phyloP scores from a whole-genome alignment of 192 early-diverging fungal genomes.

The Coemansia sp. region DNA sequence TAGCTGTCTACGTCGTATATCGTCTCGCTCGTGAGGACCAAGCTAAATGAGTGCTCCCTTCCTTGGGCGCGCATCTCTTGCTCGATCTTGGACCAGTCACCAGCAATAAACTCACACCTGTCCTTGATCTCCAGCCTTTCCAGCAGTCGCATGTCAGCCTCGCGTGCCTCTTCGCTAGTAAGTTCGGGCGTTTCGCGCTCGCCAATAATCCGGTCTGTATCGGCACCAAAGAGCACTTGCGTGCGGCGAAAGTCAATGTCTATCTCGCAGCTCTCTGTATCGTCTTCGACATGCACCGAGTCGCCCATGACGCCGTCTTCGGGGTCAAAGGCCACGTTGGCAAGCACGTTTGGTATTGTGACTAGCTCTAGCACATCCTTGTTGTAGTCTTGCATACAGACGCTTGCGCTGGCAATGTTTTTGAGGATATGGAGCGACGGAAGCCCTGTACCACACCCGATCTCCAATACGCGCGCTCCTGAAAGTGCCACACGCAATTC shows the following conservation, averaged over 20 bases:
- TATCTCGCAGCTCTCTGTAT: conserved; percentile 49
- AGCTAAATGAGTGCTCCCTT: conserved; percentile 65
- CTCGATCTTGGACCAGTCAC: conserved; percentile 68
- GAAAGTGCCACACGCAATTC: neutral
- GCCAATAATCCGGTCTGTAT: conserved; percentile 43
- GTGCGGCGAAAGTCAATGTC: conserved; percentile 53
- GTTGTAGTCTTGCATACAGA: conserved; percentile 96
- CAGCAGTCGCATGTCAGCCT: conserved; percentile 33
- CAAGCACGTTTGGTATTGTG: conserved; percentile 89
- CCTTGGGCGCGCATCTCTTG: conserved; percentile 49
- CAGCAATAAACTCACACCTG: conserved; percentile 65
- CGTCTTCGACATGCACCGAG: conserved; percentile 37
- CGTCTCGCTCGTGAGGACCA: conserved; percentile 80
- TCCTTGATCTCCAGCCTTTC: conserved; percentile 12
- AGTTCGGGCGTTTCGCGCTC: conserved; percentile 45
- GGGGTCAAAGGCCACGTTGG: conserved; percentile 70
- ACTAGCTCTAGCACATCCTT: conserved; percentile 82
- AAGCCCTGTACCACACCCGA: conserved; percentile 89
- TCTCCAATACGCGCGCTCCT: conserved; percentile 53
- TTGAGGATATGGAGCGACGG: conserved; percentile 82
- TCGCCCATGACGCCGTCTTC: conserved; percentile 64
- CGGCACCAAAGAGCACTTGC: conserved; percentile 36
- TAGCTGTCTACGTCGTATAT: conserved; percentile 73
- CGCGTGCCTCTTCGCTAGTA: conserved; percentile 40
- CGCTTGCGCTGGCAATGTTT: conserved; percentile 45